Evolutionary conservation across 2,329 filamentous ascomycete species (phyloP), one percentile per base, ranked within the genome.

Genomic region (Graphilbum fragrans): DNA sequence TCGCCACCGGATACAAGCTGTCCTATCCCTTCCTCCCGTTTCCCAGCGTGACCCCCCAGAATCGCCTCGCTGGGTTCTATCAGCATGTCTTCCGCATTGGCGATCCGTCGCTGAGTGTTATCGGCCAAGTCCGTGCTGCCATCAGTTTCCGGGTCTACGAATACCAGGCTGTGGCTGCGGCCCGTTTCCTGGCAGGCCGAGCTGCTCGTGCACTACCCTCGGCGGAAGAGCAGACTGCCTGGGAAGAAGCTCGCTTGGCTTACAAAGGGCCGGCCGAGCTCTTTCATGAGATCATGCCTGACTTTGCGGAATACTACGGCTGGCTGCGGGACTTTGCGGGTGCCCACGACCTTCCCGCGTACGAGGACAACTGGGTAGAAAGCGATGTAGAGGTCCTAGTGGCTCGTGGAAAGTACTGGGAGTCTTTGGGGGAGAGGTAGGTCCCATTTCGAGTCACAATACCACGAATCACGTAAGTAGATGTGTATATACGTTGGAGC

Each of bases 1-100:
- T 82, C 44, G 77, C 75, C n/a, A 82, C 79, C 0, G 79, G 79
- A 0, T 81, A 80, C 53, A 69, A 63, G 22, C 82, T 74, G 73
- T 74, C 73, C 0, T 53, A 80, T 0, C 77, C 76, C 0, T 82
- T 80, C 51, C 53, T 80, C 1, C 70, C 71, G 0, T n/a, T 42
- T 27, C 37, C 35, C 41, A 60, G 56, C 55, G 56, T 58, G 27
- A 44, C 31, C 8, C 37, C 33, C 5, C 27, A 31, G 2, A 70
- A 2, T 60, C 65, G 72, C 2, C 62, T 77, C 0, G 68, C 70
- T 0, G 65, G 63, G 9, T 57, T 79, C 3, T 62, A 58, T 44
- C 58, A 60, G 46, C 58, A 61, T 18, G 58, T 55, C 0, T 62
- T 55, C 49, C 46, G 57, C 19, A 58, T 58, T 4, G 54, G 58